Percentiles rank a stretch among this genome's conserved stretches.
Conservation (phyloP, 805 yeast species). For the Nakazawaea wickerhamii region DNA sequence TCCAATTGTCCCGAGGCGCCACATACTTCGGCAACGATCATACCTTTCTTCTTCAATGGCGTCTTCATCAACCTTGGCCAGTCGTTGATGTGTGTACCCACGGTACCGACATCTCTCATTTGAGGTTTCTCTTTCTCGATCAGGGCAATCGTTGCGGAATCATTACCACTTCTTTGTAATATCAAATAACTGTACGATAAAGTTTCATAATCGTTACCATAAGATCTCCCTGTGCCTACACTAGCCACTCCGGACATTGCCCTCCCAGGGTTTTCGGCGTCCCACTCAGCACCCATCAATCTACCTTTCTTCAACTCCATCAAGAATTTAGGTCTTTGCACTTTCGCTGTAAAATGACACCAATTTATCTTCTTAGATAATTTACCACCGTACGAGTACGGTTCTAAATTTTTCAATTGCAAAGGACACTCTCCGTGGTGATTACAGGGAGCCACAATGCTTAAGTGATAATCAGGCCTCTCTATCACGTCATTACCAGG, state of each 20-base stretch:
- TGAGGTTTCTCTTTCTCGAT: conserved; percentile 39
- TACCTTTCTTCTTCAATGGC: conserved; percentile 77
- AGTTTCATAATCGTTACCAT: conserved; percentile 63
- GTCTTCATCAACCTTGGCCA: conserved; percentile 72
- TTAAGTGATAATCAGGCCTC: conserved; percentile 43
- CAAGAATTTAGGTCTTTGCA: conserved; percentile 74
- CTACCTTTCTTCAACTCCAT: conserved; percentile 83
- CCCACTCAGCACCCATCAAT: conserved; percentile 70
- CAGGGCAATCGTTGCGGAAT: conserved; percentile 31
- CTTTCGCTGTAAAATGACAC: conserved; percentile 68
- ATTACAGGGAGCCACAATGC: conserved; percentile 82
- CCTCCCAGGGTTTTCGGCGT: conserved; percentile 44
- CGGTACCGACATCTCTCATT: conserved; percentile 20
- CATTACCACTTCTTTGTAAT: conserved; percentile 51
- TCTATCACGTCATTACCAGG: conserved; percentile 32
- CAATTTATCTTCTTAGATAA: conserved; percentile 44
- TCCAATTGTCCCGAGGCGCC: conserved; percentile 76
- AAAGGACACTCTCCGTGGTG: conserved; percentile 86
- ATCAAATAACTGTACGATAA: conserved; percentile 74
- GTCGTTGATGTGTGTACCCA: conserved; percentile 25
- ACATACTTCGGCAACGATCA: conserved; percentile 75
- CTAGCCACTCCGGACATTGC: conserved; percentile 43
- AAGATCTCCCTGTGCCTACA: conserved; percentile 75
- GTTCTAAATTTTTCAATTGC: conserved; percentile 70
- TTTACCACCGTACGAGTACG: conserved; percentile 52